Percentiles rank a stretch among this genome's conserved stretches.
Evolutionary conservation across 345 rosid genomes (phyloP).

Genomic region (Linum usitatissimum): DNA sequence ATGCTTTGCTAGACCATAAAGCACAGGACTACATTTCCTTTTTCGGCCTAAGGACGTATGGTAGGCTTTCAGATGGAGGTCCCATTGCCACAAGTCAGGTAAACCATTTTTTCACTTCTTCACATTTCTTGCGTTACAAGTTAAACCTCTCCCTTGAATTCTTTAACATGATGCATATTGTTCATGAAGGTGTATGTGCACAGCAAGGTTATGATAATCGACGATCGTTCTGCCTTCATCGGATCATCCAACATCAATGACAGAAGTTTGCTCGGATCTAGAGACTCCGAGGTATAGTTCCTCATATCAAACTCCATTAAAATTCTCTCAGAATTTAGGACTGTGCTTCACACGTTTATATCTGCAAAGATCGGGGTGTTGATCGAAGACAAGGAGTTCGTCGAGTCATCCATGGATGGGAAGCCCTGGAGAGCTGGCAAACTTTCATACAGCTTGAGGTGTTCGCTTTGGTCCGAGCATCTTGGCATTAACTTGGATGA

Average conservation of each 20-base stretch:
- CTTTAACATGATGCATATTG: no score
- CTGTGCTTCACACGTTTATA: not conserved
- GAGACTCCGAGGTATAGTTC: conserved; percentile 77
- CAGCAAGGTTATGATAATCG: conserved; percentile 82
- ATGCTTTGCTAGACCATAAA: conserved; percentile 45
- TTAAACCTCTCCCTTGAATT: no score
- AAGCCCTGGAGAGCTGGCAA: conserved; percentile 81
- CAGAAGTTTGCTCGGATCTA: conserved; percentile 83
- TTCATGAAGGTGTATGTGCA: conserved; percentile 52
- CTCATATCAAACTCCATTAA: not conserved
- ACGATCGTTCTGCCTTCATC: conserved; percentile 50
- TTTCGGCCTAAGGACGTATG: conserved; percentile 69
- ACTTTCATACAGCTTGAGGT: conserved; percentile 57
- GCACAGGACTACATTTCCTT: conserved; percentile 70
- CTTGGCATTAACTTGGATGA: conserved; percentile 61
- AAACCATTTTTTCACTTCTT: no score
- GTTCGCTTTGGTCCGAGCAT: conserved; percentile 83
- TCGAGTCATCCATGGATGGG: conserved; percentile 64
- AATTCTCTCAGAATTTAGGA: not conserved
- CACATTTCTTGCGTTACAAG: no score
- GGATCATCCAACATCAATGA: conserved; percentile 92
- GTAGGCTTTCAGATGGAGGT: conserved; percentile 53
- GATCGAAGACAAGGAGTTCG: conserved; percentile 74
- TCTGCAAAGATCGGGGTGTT: conserved; percentile 63
- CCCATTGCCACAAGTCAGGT: conserved; percentile 78